Evolutionary conservation across 441 rosid genomes (phyloP).

Genomic region (Aquilaria agallochum): DNA sequence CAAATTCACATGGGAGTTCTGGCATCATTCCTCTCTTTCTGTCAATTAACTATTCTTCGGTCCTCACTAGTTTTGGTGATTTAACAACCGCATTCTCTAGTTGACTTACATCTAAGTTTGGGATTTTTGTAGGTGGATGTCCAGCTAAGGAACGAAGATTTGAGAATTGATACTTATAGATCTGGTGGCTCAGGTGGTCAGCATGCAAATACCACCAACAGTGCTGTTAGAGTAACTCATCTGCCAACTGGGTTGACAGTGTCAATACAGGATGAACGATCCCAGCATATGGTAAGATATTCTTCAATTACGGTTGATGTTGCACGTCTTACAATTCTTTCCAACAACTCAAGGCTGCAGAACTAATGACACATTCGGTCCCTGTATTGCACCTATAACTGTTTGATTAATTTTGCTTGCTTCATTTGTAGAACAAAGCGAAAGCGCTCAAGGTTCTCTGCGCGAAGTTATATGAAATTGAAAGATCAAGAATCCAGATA

Average conservation of each 20-base stretch:
- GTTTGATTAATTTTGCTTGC: background rate
- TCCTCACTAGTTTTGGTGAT: no score
- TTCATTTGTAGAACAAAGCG: slow-evolving; percentile 68
- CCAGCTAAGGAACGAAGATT: slow-evolving; percentile 84
- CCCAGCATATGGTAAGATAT: slow-evolving; percentile 84
- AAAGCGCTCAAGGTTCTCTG: slow-evolving; percentile 88
- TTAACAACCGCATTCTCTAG: background rate
- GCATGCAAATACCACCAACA: slow-evolving; percentile 94
- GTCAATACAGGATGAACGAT: slow-evolving; percentile 92
- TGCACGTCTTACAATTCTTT: slow-evolving; percentile 4
- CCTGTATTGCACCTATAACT: no score
- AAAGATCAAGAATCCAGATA: slow-evolving; percentile 69
- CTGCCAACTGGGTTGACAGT: slow-evolving; percentile 72
- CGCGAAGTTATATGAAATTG: slow-evolving; percentile 85
- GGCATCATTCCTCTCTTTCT: no score
- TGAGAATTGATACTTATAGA: slow-evolving; percentile 87
- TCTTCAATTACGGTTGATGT: background rate
- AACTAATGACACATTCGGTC: no score
- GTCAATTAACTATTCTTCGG: no score
- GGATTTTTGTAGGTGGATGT: slow-evolving; percentile 70
- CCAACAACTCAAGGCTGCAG: background rate
- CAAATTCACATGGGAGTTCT: no score
- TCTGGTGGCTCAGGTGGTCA: slow-evolving; percentile 97
- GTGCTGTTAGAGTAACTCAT: slow-evolving; percentile 92
- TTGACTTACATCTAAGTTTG: slow-evolving; percentile 10